These are phyloP conservation scores for Solioccasus polychromus DNA, from an alignment of 768 basidiomycete genomes.

Conservation along the genomic window DNA sequence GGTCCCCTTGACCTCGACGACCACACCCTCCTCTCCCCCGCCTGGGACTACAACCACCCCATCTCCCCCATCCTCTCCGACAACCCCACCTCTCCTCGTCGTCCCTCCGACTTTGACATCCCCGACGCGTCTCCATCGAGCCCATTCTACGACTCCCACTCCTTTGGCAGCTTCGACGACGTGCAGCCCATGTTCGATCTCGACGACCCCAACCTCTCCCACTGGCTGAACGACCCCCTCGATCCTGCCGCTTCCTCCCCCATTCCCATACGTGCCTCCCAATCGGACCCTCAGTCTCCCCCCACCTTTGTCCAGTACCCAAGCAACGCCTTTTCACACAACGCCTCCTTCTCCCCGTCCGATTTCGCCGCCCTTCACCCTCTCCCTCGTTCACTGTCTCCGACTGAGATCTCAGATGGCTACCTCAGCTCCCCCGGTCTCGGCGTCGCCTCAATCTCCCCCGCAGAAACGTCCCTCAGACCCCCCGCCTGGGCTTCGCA, in stretches of 20 bases:
- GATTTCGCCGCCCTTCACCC: constrained; percentile 60
- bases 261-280: constrained; percentile 56
- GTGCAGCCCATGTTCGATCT: constrained; percentile 37
- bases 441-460: constrained; percentile 55
- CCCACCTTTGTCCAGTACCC: constrained; percentile 50
- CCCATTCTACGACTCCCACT: constrained; percentile 33
- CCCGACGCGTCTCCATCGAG: constrained; percentile 39
- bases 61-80: constrained; percentile 39
- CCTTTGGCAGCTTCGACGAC: constrained; percentile 32
- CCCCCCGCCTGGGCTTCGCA: constrained; percentile 68
- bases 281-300: constrained; percentile 40
- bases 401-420: constrained; percentile 52
- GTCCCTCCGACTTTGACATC: constrained; percentile 39
- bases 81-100: constrained; percentile 40
- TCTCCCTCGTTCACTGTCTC: constrained; percentile 61
- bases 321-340: constrained; percentile 47
- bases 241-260: constrained; percentile 50
- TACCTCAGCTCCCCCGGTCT: constrained; percentile 39
- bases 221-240: constrained; percentile 60
- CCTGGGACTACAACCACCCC: constrained; percentile 37
- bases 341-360: constrained; percentile 56
- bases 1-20: constrained; percentile 35
- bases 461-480: constrained; percentile 55
- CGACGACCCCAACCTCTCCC: constrained; percentile 42
- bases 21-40: constrained; percentile 24